A percentile compares a stretch with the other conserved stretches of the same genome.
Evolutionary conservation across 371 early-diverging fungal genomes (phyloP).

Genomic region (Funneliformis caledonium): DNA sequence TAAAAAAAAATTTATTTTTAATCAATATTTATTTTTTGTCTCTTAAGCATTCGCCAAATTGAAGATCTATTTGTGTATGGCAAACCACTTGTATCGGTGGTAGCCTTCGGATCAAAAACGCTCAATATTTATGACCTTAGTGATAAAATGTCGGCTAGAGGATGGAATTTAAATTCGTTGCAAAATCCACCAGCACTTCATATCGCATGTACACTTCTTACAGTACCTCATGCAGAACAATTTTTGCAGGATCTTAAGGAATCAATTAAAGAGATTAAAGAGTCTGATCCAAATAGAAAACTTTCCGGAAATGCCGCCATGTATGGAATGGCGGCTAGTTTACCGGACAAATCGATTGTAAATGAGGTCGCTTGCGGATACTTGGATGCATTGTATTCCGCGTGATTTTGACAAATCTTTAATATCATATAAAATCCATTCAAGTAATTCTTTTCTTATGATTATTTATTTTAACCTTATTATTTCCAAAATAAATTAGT

Average conservation of each 20-base stretch:
- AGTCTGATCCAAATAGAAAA: not conserved
- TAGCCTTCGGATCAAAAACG: slow-evolving; percentile 76
- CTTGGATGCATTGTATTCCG: slow-evolving; percentile 39
- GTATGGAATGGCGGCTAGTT: slow-evolving; percentile 40
- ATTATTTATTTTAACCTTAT: too few relatives aligned
- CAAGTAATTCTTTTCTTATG: too few relatives aligned
- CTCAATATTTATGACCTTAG: slow-evolving; percentile 85
- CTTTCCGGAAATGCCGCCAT: slow-evolving; percentile 29
- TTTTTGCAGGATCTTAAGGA: slow-evolving; percentile 83
- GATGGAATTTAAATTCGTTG: slow-evolving; percentile 89
- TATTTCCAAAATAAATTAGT: too few relatives aligned
- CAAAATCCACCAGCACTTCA: slow-evolving; percentile 92
- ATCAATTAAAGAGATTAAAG: slow-evolving; percentile 35
- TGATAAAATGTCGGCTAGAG: slow-evolving; percentile 73
- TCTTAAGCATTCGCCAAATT: slow-evolving; percentile 60
- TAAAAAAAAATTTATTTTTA: not conserved
- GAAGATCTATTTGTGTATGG: slow-evolving; percentile 84
- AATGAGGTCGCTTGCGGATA: slow-evolving; percentile 38
- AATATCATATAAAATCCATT: not conserved
- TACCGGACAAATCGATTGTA: slow-evolving; percentile 38
- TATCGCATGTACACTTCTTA: slow-evolving; percentile 86
- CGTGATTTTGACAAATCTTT: not conserved
- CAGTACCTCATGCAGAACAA: slow-evolving; percentile 71
- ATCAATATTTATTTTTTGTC: not conserved
- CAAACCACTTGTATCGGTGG: slow-evolving; percentile 83